Conservation (phyloP, 2,329 filamentous ascomycete genomes). For the Pseudocercospora musae region DNA sequence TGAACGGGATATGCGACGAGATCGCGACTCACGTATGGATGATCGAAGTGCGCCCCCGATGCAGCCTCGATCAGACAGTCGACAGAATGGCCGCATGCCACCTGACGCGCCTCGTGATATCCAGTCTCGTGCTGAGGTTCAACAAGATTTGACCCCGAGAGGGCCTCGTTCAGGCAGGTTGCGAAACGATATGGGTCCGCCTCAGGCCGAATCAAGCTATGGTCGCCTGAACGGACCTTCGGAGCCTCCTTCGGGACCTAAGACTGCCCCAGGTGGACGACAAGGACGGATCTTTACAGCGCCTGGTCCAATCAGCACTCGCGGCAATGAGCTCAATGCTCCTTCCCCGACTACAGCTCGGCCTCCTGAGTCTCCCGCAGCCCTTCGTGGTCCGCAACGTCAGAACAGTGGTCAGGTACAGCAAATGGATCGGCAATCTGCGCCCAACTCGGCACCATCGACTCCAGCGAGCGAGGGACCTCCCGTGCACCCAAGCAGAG, state of each 20-base stretch:
- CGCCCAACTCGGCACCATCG: slow-evolving; percentile 25
- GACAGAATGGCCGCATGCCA: slow-evolving; percentile 35
- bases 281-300: slow-evolving; percentile 41
- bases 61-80: slow-evolving; percentile 24
- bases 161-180: slow-evolving; percentile 55
- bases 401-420: slow-evolving; percentile 15
- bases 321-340: slow-evolving; percentile 17
- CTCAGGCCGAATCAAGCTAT: slow-evolving; percentile 46
- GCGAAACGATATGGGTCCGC: slow-evolving; percentile 36
- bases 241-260: slow-evolving; percentile 56
- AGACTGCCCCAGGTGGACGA: slow-evolving; percentile 40
- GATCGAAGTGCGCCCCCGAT: slow-evolving; percentile 31
- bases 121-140: slow-evolving; percentile 23
- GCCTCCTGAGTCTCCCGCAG: slow-evolving; percentile 24
- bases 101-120: slow-evolving; percentile 25
- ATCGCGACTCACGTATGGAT: slow-evolving; percentile 24
- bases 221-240: slow-evolving; percentile 48
- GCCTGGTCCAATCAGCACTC: slow-evolving; percentile 26
- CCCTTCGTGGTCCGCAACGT: slow-evolving; percentile 17
- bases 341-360: slow-evolving; percentile 28
- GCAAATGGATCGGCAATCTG: slow-evolving; percentile 24
- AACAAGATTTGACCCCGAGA: slow-evolving; percentile 47
- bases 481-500: slow-evolving; percentile 33
- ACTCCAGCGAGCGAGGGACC: slow-evolving; percentile 29
- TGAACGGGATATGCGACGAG: slow-evolving; percentile 27